Evolutionary conservation across 148 eudicot genomes (phyloP).

Genomic region (Pouteria glomerata): DNA sequence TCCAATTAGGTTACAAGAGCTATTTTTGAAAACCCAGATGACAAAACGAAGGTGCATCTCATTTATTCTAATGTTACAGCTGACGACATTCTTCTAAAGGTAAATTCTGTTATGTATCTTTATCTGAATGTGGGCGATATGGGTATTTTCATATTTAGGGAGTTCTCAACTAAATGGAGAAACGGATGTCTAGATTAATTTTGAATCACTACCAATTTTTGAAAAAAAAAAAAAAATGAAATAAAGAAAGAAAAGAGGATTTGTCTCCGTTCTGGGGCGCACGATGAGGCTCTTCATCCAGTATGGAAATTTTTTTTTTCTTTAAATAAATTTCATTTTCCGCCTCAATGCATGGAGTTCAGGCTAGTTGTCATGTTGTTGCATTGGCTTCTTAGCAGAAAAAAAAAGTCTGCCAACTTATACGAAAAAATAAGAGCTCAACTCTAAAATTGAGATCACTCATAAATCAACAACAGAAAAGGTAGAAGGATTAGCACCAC

Average conservation of each 20-base stretch:
- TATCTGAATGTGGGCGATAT: neutral
- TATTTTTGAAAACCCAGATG: slow-evolving; percentile 73
- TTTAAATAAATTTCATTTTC: neutral
- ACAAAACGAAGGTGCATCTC: slow-evolving; percentile 70
- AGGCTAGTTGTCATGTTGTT: neutral
- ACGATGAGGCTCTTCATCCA: neutral
- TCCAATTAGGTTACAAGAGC: slow-evolving; percentile 68
- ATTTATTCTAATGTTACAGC: slow-evolving; percentile 75
- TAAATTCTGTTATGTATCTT: slow-evolving; percentile 18
- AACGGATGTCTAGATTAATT: neutral
- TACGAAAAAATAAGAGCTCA: too few species aligned
- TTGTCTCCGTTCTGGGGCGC: neutral
- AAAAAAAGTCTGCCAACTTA: too few species aligned
- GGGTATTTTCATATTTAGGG: neutral
- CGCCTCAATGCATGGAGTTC: neutral
- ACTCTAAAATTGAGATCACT: too few species aligned
- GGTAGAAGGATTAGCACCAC: too few species aligned
- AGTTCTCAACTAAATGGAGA: neutral
- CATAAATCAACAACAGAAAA: too few species aligned
- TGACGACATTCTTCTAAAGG: slow-evolving; percentile 89
- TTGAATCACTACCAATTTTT: neutral
- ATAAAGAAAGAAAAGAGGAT: too few species aligned
- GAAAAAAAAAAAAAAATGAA: too few species aligned
- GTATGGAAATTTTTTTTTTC: neutral
- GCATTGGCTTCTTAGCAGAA: neutral